Base-by-base conservation (phyloP, 2,329 filamentous ascomycete species). In the Monosporascus sp. region DNA sequence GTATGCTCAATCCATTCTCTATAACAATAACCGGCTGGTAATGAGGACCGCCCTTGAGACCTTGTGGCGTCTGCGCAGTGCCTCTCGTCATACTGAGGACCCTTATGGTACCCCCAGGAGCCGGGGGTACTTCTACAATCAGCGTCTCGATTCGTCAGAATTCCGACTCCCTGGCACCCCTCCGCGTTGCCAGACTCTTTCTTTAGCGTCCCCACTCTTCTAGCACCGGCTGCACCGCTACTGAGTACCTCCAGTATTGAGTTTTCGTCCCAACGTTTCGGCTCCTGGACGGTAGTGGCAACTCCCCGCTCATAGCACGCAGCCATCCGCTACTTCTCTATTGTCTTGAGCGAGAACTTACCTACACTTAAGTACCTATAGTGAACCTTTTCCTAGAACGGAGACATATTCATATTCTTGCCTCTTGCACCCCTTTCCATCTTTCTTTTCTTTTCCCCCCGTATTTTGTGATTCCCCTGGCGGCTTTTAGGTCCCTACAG, bases 401-500 rank as follows among this genome's bases (percentile, higher is more conserved):
- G 11, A 26, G n/a, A 17, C 7, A 22, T 20, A 14, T 46, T 46
- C 43, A 19, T 31, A 24, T 51, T 49, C 41, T 22, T 45, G 50
- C 22, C 40, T 55, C 20, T 43, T 26, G 16, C n/a, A 26, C 45
- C n/a, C 40, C 2, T 22, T 17, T 37, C 35, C 16, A 44, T 11
- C 38, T 38, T 35, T 44, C 26, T 50, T n/a, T 19, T 54, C 53
- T 47, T 52, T 37, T 43, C 35, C 38, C n/a, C 35, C 24, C n/a
- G 41, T 51, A 26, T 50, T 48, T 48, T 48, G 50, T 45, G 14
- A 22, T 31, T 5, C 43, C 8, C 26, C 22, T 27, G n/a, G 38
- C 49, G 17, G 9, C 31, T 40, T 27, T 44, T 46, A 48, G 45
- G 50, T 53, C 24, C 55, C 51, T 55, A 56, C 49, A 55, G 63